Evolutionary conservation across 768 basidiomycete genomes (phyloP).

Genomic region (Boletus rex-veris): DNA sequence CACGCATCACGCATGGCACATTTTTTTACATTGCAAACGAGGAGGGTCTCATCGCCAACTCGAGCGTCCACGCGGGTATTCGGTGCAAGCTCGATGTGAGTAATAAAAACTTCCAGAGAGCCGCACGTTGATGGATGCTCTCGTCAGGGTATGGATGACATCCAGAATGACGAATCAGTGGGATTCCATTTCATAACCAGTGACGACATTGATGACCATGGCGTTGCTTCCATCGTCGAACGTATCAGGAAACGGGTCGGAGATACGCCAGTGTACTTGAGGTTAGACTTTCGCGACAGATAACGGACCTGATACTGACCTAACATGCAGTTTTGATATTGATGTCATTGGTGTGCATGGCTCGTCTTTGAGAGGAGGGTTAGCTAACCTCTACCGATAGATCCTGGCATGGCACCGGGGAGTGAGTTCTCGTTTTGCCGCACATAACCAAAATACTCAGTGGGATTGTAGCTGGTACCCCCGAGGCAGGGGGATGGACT

Average conservation of each 20-base stretch:
- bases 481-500: conserved; percentile 84
- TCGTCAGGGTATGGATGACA: conserved; percentile 22
- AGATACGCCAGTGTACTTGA: conserved; percentile 71
- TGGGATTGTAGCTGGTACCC: conserved; percentile 62
- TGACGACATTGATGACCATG: conserved; percentile 81
- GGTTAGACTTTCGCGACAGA: conserved; percentile 29
- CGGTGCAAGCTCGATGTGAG: conserved; percentile 66
- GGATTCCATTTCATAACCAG: conserved; percentile 79
- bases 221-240: conserved; percentile 63
- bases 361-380: not conserved
- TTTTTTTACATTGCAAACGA: conserved; percentile 80
- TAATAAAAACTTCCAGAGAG: conserved; percentile 21
- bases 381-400: conserved; percentile 31
- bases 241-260: conserved; percentile 73
- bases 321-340: conserved; percentile 59
- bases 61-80: conserved; percentile 82
- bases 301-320: not conserved
- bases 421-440: conserved; percentile 43
- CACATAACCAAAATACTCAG: not conserved
- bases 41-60: conserved; percentile 71
- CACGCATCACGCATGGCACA: conserved; percentile 76
- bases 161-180: conserved; percentile 64
- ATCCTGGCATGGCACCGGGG: conserved; percentile 76
- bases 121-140: not conserved
- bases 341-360: conserved; percentile 64